These are phyloP conservation scores for Trifolium subterraneum DNA, from an alignment of 306 rosid species.

Conservation along the genomic window DNA sequence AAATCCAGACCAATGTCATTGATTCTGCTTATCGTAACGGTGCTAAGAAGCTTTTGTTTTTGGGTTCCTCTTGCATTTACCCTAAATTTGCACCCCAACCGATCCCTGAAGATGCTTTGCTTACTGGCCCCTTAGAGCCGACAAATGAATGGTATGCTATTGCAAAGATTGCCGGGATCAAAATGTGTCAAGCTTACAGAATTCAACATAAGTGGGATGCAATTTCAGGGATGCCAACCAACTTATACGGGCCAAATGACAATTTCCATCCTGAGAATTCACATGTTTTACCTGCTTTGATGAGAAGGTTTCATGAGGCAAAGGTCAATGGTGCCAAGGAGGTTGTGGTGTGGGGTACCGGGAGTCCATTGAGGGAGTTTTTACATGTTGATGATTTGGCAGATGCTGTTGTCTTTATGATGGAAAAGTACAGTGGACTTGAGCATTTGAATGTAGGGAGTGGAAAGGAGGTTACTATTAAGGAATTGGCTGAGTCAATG, in stretches of 20 bases:
- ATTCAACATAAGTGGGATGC: constrained; percentile 87
- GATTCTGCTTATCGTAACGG: constrained; percentile 77
- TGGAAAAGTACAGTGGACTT: constrained; percentile 77
- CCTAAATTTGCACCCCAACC: constrained; percentile 98
- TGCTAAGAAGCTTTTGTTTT: constrained; percentile 72
- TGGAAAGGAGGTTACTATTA: constrained; percentile 86
- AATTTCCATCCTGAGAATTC: constrained; percentile 94
- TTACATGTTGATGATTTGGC: constrained; percentile 92
- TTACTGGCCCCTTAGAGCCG: constrained; percentile 89
- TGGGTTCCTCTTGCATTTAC: constrained; percentile 94
- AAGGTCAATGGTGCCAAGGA: constrained; percentile 75
- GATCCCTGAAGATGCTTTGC: constrained; percentile 76
- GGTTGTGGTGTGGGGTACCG: constrained; percentile 97
- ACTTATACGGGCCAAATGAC: constrained; percentile 81
- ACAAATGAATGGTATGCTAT: constrained; percentile 97
- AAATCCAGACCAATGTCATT: constrained; percentile 88
- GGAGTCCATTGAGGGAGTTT: constrained; percentile 94
- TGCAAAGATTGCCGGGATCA: constrained; percentile 95
- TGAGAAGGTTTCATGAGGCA: constrained; percentile 95
- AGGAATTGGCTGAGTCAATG: constrained; percentile 84
- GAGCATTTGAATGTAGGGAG: constrained; percentile 92
- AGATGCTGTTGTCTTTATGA: constrained; percentile 73
- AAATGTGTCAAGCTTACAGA: constrained; percentile 94
- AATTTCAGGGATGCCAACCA: constrained; percentile 97
- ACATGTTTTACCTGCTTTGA: constrained; percentile 86